phyloP scores from a whole-genome alignment of 176 grass and related monocot genomes.

The Hsuehochloa calcarea region DNA sequence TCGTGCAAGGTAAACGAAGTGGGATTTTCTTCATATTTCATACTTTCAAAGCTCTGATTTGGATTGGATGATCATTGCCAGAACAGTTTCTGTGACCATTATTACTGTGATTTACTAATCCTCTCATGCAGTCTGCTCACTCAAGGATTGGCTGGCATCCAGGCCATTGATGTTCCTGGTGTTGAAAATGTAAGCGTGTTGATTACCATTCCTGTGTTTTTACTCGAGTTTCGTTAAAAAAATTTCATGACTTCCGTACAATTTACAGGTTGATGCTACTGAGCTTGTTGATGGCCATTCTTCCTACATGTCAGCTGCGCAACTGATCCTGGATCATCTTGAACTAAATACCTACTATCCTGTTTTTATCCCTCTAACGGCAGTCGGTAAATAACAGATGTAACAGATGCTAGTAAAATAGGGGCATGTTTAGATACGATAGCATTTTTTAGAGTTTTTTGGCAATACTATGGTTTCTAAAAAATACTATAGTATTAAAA shows the following conservation, averaged over 20 bases:
- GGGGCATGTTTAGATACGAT: too few relatives aligned
- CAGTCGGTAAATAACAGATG: constrained; percentile 1
- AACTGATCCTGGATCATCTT: constrained; percentile 68
- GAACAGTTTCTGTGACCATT: background rate
- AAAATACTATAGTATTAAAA: too few relatives aligned
- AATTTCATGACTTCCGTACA: background rate
- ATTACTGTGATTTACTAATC: background rate
- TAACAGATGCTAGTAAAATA: background rate
- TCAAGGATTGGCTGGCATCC: constrained; percentile 94
- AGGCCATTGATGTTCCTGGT: constrained; percentile 74
- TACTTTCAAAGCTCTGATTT: background rate
- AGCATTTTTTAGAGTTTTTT: too few relatives aligned
- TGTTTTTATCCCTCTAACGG: constrained; percentile 42
- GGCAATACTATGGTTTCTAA: too few relatives aligned
- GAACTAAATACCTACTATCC: constrained; percentile 78
- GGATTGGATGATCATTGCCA: background rate
- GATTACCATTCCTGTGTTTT: background rate
- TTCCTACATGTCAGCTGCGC: constrained; percentile 54
- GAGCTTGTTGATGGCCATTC: constrained; percentile 74
- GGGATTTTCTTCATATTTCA: background rate
- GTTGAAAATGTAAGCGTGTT: constrained; percentile 69
- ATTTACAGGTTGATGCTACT: constrained; percentile 69
- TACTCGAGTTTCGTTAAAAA: background rate
- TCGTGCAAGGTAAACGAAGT: constrained; percentile 63
- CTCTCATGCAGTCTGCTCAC: constrained; percentile 63